phyloP scores from a whole-genome alignment of 768 basidiomycete species.

The Collybia nuda region DNA sequence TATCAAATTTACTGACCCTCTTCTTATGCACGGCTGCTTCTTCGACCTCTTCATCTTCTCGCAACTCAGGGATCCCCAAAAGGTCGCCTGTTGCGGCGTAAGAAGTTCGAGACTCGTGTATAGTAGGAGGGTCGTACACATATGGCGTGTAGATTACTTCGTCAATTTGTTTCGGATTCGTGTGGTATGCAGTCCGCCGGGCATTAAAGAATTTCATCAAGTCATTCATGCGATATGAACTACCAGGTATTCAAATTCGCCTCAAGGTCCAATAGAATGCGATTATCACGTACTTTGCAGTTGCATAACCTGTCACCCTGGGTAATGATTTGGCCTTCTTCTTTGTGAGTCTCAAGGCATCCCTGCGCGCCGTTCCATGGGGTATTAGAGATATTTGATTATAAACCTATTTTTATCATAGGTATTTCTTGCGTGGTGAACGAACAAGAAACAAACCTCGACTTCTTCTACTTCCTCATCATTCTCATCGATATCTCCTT shows the following conservation, averaged over 20 bases:
- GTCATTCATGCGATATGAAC: constrained; percentile 87
- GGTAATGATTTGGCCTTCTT: constrained; percentile 92
- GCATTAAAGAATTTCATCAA: constrained; percentile 90
- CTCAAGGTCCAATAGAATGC: background rate
- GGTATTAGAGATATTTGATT: constrained; percentile 93
- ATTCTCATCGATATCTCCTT: constrained; percentile 64
- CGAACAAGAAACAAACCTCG: constrained; percentile 43
- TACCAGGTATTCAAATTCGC: constrained; percentile 25
- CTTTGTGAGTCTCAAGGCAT: constrained; percentile 88
- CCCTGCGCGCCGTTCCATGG: constrained; percentile 88
- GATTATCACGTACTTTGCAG: constrained; percentile 64
- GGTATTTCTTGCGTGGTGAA: background rate
- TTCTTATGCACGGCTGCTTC: constrained; percentile 35
- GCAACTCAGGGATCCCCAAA: constrained; percentile 75
- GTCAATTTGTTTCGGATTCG: constrained; percentile 85
- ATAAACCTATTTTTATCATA: constrained; percentile 60
- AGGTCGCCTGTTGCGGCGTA: constrained; percentile 63
- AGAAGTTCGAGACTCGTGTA: constrained; percentile 26
- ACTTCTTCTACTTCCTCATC: constrained; percentile 61
- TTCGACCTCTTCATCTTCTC: constrained; percentile 31
- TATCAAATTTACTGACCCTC: constrained; percentile 68
- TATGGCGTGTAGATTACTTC: constrained; percentile 95
- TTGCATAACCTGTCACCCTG: constrained; percentile 95
- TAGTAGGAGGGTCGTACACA: constrained; percentile 56
- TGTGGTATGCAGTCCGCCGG: constrained; percentile 77